A percentile compares a stretch with the other conserved stretches of the same genome.
Conservation (phyloP, 2,329 filamentous ascomycete species). For the Fusarium sterilihyphosum region DNA sequence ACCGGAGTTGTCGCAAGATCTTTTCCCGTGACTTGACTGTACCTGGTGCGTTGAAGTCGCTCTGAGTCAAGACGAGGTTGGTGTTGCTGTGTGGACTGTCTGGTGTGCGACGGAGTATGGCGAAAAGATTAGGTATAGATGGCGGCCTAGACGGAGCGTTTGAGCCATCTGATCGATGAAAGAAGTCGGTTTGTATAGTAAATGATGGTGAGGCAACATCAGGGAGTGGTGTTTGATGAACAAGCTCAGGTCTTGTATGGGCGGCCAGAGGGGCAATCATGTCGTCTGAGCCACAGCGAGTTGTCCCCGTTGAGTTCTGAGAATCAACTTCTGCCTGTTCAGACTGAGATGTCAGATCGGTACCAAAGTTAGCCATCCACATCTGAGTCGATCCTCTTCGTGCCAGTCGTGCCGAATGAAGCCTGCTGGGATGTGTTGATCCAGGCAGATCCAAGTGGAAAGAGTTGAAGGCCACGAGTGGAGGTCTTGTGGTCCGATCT, state of each 20-base stretch:
- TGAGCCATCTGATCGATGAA: constrained; percentile 12
- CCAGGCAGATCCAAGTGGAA: constrained; percentile 19
- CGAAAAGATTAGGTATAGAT: constrained; percentile 42
- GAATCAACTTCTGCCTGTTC: constrained; percentile 22
- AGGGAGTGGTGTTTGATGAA: not conserved
- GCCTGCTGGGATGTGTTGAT: constrained; percentile 8
- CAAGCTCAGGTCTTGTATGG: constrained; percentile 1
- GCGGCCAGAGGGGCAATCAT: not conserved
- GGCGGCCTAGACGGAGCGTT: constrained; percentile 21
- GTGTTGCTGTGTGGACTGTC: constrained; percentile 30
- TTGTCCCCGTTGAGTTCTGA: constrained; percentile 11
- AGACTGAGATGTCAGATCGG: constrained; percentile 16
- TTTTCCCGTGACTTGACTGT: constrained; percentile 58
- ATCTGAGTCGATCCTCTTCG: constrained; percentile 33
- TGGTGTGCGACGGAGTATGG: constrained; percentile 33
- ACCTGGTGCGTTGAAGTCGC: constrained; percentile 38
- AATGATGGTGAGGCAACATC: not conserved
- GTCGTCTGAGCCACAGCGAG: constrained; percentile 18
- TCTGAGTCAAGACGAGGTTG: constrained; percentile 15
- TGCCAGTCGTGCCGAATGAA: constrained; percentile 18
- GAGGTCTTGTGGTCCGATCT: constrained; percentile 16
- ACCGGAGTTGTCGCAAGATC: constrained; percentile 74
- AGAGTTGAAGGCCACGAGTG: constrained; percentile 30
- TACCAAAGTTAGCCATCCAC: constrained; percentile 29
- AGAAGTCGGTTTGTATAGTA: not conserved